These are phyloP conservation scores for Plasmopara muralis DNA, from an alignment of 352 stramenopile genomes.

Conservation along the genomic window DNA sequence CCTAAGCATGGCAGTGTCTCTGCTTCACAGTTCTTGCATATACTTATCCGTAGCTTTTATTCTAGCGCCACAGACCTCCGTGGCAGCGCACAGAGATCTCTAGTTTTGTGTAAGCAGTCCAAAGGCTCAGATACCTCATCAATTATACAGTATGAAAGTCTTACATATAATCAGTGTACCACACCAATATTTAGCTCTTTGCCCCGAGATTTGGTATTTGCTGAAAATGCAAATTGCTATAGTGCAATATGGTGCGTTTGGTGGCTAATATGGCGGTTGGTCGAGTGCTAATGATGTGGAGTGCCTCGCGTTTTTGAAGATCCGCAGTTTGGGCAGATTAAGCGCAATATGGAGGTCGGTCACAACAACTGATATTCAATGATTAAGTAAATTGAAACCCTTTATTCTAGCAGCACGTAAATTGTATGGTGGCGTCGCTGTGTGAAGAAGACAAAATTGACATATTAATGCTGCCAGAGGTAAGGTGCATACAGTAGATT, in stretches of 20 bases:
- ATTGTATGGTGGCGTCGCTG: conserved; percentile 53
- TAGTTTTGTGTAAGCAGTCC: no score
- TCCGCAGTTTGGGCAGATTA: conserved; percentile 54
- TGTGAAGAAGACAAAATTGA: conserved; percentile 42
- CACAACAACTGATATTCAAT: neutral
- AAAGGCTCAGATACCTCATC: no score
- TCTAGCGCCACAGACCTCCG: no score
- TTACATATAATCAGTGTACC: no score
- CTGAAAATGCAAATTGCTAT: conserved; percentile 57
- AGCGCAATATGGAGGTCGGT: conserved; percentile 60
- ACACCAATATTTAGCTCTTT: no score
- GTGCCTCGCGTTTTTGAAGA: conserved; percentile 26
- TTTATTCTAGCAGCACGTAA: conserved; percentile 37
- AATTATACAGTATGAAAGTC: no score
- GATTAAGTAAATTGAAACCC: neutral
- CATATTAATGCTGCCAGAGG: conserved; percentile 76
- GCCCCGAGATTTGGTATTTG: neutral
- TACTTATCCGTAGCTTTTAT: no score
- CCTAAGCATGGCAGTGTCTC: no score
- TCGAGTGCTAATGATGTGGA: neutral
- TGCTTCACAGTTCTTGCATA: no score
- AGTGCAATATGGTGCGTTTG: conserved; percentile 66
- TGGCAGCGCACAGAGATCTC: no score
- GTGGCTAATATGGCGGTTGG: neutral
- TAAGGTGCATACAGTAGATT: conserved; percentile 9